A percentile compares a stretch with the other conserved stretches of the same genome.
These are phyloP conservation scores for Spongispora temasekensis DNA, from an alignment of 1,284 basidiomycete species.

Conservation along the genomic window DNA sequence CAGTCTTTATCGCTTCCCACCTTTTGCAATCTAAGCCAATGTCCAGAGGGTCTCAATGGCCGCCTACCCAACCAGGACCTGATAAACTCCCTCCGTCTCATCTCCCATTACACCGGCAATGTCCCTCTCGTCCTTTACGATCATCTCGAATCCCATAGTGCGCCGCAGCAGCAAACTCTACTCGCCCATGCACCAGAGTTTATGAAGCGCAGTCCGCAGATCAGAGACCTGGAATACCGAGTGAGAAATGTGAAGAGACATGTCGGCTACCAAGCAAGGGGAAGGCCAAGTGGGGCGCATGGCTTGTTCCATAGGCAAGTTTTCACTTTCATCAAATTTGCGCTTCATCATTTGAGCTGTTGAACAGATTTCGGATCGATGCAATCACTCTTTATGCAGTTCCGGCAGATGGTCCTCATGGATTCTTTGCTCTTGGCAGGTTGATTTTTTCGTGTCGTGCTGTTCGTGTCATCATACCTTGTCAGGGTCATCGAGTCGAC, in stretches of 20 bases:
- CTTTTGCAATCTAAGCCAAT: not conserved
- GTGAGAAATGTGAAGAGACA: conserved; percentile 68
- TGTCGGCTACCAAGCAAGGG: conserved; percentile 67
- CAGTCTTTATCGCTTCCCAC: conserved; percentile 22
- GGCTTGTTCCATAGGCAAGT: conserved; percentile 75
- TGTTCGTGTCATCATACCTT: not conserved
- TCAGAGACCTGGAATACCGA: conserved; percentile 56
- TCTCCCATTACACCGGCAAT: conserved; percentile 70
- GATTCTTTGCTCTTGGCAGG: conserved; percentile 91
- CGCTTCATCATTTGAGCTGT: conserved; percentile 11
- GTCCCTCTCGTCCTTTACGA: conserved; percentile 81
- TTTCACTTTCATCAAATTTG: not conserved
- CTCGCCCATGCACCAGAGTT: conserved; percentile 49
- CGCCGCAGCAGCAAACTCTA: conserved; percentile 36
- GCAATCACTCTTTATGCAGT: conserved; percentile 89
- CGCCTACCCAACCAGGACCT: conserved; percentile 96
- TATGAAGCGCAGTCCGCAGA: conserved; percentile 43
- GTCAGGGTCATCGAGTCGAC: conserved; percentile 80
- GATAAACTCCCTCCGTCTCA: conserved; percentile 79
- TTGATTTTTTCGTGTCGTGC: conserved; percentile 35
- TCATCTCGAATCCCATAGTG: conserved; percentile 56
- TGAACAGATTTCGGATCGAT: conserved; percentile 85
- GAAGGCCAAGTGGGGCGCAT: conserved; percentile 74
- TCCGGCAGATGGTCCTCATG: conserved; percentile 90
- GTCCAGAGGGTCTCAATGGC: conserved; percentile 91